Percentiles rank a stretch among this genome's conserved stretches.
phyloP scores from a whole-genome alignment of 108 stramenopile genomes.

The Skeletonema costatum region DNA sequence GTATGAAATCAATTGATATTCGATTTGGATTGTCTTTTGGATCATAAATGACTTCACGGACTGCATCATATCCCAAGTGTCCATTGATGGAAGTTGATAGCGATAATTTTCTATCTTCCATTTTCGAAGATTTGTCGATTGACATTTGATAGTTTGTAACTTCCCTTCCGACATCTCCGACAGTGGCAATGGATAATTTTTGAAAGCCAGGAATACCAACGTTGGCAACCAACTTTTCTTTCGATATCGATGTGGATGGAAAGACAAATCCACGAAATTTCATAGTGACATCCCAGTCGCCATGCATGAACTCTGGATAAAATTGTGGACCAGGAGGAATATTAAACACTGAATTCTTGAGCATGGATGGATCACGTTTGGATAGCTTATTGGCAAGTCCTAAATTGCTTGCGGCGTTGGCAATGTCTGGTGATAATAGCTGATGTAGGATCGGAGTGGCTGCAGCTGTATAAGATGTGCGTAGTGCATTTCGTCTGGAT shows the following conservation, averaged over 20 bases:
- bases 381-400: conserved; percentile 60
- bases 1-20: conserved; percentile 77
- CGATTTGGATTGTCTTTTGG: conserved; percentile 69
- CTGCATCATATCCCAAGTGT: conserved; percentile 75
- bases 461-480: neutral
- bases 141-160: conserved; percentile 40
- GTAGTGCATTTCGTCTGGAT: neutral
- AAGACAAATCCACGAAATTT: conserved; percentile 70
- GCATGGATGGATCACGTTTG: conserved; percentile 56
- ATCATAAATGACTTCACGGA: conserved; percentile 65
- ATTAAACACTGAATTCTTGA: conserved; percentile 78
- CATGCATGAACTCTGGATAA: conserved; percentile 73
- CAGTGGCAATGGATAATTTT: conserved; percentile 70
- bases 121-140: conserved; percentile 55
- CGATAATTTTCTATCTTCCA: conserved; percentile 64
- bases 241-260: conserved; percentile 63
- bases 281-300: conserved; percentile 59
- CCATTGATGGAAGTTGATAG: conserved; percentile 55
- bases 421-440: neutral
- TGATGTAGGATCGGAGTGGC: neutral
- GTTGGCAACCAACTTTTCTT: conserved; percentile 52
- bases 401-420: neutral
- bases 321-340: conserved; percentile 72
- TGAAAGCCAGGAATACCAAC: conserved; percentile 75
- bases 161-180: conserved; percentile 78